Evolutionary conservation across 2,329 filamentous ascomycete genomes (phyloP).

Genomic region (Aspergillus ochraceoroseus): DNA sequence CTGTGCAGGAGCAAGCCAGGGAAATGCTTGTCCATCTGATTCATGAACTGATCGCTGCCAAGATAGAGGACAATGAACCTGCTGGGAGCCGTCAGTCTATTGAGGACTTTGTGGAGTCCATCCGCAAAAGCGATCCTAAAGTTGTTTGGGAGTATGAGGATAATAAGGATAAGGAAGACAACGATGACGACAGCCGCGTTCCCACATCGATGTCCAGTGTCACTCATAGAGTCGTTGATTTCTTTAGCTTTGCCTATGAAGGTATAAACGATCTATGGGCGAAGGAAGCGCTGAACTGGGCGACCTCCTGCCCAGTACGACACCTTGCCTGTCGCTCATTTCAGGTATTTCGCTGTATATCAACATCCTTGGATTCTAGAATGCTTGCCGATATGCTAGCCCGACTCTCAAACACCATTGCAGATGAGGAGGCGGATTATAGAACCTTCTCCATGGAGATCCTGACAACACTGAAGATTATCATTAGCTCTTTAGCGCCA

Average conservation of each 20-base stretch:
- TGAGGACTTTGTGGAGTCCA: conserved; percentile 80
- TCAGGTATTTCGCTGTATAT: conserved; percentile 91
- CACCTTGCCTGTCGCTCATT: conserved; percentile 96
- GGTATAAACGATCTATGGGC: conserved; percentile 89
- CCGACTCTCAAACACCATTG: conserved; percentile 90
- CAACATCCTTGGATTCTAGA: conserved; percentile 80
- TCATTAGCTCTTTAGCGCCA: conserved; percentile 77
- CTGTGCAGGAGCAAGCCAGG: conserved; percentile 92
- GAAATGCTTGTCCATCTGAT: conserved; percentile 98
- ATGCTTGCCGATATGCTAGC: conserved; percentile 98
- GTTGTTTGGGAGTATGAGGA: conserved; percentile 96
- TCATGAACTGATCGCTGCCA: conserved; percentile 84
- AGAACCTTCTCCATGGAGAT: conserved; percentile 98
- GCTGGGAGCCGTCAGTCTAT: conserved; percentile 67
- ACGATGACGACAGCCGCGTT: conserved; percentile 71
- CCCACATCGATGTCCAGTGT: conserved; percentile 83
- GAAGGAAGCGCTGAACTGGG: conserved; percentile 85
- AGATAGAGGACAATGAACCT: conserved; percentile 65
- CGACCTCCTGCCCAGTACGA: conserved; percentile 89
- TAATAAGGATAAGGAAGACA: conserved; percentile 70
- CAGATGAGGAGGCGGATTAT: conserved; percentile 88
- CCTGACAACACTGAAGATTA: conserved; percentile 82
- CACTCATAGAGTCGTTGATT: conserved; percentile 72
- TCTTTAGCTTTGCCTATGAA: conserved; percentile 79
- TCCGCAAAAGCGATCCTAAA: conserved; percentile 74